Conservation (phyloP, 208 protist species). For the Tritrichomonas foetus region DNA sequence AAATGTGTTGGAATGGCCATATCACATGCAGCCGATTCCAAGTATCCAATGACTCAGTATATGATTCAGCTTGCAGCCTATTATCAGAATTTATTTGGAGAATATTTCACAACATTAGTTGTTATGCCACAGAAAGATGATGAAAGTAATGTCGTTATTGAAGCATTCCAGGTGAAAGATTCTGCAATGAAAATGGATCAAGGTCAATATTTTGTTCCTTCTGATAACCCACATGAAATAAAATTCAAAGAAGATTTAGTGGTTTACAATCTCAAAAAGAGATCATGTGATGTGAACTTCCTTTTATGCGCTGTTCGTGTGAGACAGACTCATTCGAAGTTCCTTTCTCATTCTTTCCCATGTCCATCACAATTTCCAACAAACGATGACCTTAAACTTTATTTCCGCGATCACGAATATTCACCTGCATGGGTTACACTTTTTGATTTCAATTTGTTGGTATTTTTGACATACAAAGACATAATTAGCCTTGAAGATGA, state of each 20-base stretch:
- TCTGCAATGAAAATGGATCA: not conserved
- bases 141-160: not conserved
- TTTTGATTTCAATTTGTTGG: not conserved
- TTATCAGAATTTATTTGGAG: not conserved
- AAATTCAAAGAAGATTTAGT: not conserved
- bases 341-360: not conserved
- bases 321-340: not conserved
- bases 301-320: not conserved
- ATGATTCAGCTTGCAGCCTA: not conserved
- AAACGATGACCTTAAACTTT: not conserved
- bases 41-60: not conserved
- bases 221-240: not conserved
- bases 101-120: slow-evolving; percentile 29
- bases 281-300: not conserved
- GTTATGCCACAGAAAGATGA: not conserved
- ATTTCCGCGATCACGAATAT: not conserved
- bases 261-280: not conserved
- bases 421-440: not conserved
- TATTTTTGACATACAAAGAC: too few species aligned
- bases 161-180: not conserved
- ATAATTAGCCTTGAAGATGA: too few species aligned
- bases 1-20: slow-evolving; percentile 24
- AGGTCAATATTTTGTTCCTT: not conserved
- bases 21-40: not conserved
- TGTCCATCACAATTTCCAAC: not conserved